Evolutionary conservation across 73 alveolate species (phyloP), one percentile per base, ranked within the genome.

Genomic region (Paramecium bursaria): DNA sequence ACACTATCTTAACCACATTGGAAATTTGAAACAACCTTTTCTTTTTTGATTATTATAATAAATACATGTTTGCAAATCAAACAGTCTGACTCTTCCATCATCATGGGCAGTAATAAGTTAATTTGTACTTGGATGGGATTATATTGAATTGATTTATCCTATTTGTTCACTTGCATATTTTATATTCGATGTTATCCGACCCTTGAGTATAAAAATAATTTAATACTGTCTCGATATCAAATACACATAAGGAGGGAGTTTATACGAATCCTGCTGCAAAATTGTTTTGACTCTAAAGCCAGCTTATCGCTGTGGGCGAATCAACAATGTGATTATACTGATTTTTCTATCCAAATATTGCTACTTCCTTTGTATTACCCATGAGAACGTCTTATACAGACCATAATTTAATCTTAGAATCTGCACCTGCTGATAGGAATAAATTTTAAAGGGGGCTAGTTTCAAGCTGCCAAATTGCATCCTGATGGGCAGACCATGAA

Each of bases 11-110:
- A 75, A 9, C 85, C 85, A 31, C 73, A 67, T 25, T 75, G 51
- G 7, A 85, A 30, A 46, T 76, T 44, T 75, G 27, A 67, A 10
- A 42, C 50, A n/a, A 67, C 23, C 27, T 67, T 67, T 19, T 53
- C 82, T 67, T 17, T 39, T 39, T 7, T 15, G 19, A 1, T 77
- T 10, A 48, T 17, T 49, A 13, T n/a, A 48, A 0, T 35, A 17
- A 30, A 47, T 85, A 47, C 82, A 74, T 46, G 26, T 21, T 19
- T 67, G 7, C 19, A 85, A 25, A 85, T 85, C 91, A 50, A 74
- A 85, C 13, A 85, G 29, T 47, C 91, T 74, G 11, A 85, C 26
- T 51, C 57, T 74, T 0, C 85, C 85, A 85, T 85, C 91, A 26
- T 85, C 91, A 75, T 85, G 91, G 0, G 87, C 90, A 13, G 85